Evolutionary conservation across 2,329 filamentous ascomycete species (phyloP), one percentile per base, ranked within the genome.

Genomic region (Nothophaeocryptopus gaeumannii): DNA sequence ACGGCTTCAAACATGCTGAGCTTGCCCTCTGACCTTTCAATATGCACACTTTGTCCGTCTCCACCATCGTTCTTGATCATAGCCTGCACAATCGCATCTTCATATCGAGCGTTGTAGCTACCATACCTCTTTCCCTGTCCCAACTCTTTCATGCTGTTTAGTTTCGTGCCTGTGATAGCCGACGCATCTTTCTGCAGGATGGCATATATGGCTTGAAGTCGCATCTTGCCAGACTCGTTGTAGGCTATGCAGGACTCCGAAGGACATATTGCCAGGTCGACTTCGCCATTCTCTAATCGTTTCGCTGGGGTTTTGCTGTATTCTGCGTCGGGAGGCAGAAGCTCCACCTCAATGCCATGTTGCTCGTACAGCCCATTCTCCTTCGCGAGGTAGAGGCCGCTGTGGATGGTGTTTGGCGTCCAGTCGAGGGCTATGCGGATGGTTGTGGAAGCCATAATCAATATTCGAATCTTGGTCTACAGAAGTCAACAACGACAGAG

Each of bases 361-460:
- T 50, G 46, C 9, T 48, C 34, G 55, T 66, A 67, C 36, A 61
- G 45, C 14, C 58, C 57, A 12, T 53, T 47, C 13, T 53, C 46
- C 38, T 54, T 37, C 5, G 65, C 65, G 31, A 65, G 20, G 47
- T 56, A 65, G 5, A 67, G 57, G 39, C 65, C 65, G 29, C 58
- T 62, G 57, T 67, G 65, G 37, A 66, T 61, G 2, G 65, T 66
- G 57, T 67, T 67, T 11, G 65, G 65, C 5, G 63, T 66, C 65
- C 65, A 67, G 51, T 67, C 65, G 2, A 67, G 61, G 15, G 64
- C 64, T 37, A 67, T 51, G 16, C 56, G 62, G 45, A 67, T 46
- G 16, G 45, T 51, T 3, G 55, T 60, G 5, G 29, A 37, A 11
- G 58, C 45, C 54, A 58, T 59, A 31, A 5, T 47, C 20, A 41